Conservation (phyloP, 352 stramenopile genomes). For the Phytophthora citrophthora region DNA sequence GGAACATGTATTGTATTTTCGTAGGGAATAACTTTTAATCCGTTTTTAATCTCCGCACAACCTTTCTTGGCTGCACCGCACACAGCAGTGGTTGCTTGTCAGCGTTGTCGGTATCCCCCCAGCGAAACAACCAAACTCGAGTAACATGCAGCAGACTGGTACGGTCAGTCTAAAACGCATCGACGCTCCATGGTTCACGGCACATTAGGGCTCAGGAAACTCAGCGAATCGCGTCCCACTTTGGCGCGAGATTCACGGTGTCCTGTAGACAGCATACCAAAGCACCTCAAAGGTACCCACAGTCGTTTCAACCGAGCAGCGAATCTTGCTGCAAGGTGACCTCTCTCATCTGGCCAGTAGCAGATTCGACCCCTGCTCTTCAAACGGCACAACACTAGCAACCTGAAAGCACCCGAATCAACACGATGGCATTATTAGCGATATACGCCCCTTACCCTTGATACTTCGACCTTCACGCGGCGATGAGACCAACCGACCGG, state of each 20-base stretch:
- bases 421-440: constrained; percentile 2
- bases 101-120: neutral
- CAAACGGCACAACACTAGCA: constrained; percentile 1
- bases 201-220: neutral
- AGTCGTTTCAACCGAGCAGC: constrained; percentile 1
- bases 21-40: constrained; percentile 2
- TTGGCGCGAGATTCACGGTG: constrained; percentile 20
- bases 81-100: neutral
- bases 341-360: constrained; percentile 13
- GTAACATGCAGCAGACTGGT: no score
- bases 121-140: constrained; percentile 1
- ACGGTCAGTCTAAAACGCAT: no score
- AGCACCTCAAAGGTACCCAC: constrained; percentile 14
- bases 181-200: neutral
- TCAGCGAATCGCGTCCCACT: constrained; percentile 22
- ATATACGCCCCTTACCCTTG: constrained; percentile 6
- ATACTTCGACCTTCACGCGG: constrained; percentile 2
- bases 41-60: constrained; percentile 5
- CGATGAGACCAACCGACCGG: constrained; percentile 25
- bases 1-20: neutral
- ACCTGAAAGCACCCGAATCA: constrained; percentile 1
- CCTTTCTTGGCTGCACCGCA: neutral
- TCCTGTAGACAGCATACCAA: constrained; percentile 1
- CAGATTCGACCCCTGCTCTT: constrained; percentile 13
- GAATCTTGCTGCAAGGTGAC: constrained; percentile 18